These are phyloP conservation scores for Teratosphaeria viscida DNA, from an alignment of 2,329 filamentous ascomycete genomes.

Conservation along the genomic window DNA sequence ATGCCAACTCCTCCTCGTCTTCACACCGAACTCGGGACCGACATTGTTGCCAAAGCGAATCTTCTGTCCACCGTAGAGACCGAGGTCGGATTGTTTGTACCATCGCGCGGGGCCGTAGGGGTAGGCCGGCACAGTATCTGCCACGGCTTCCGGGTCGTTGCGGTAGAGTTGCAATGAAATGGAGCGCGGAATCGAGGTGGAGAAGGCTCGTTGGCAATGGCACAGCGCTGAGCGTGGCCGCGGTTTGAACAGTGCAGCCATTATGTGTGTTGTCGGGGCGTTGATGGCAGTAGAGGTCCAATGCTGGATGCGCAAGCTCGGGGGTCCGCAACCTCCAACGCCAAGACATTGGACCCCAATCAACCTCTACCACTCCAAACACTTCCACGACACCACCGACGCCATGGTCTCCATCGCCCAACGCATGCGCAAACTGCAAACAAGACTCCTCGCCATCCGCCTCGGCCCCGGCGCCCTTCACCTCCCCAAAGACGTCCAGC, in stretches of 20 bases:
- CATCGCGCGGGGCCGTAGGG: conserved; percentile 59
- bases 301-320: neutral
- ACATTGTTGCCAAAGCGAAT: conserved; percentile 75
- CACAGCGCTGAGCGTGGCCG: conserved; percentile 6
- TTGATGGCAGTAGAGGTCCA: neutral
- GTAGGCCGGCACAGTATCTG: conserved; percentile 42
- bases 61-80: conserved; percentile 46
- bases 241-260: conserved; percentile 19
- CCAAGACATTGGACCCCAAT: neutral
- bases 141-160: conserved; percentile 21
- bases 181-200: conserved; percentile 15
- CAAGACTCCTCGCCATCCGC: conserved; percentile 63
- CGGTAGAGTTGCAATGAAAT: conserved; percentile 21
- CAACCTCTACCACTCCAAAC: neutral
- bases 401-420: conserved; percentile 50
- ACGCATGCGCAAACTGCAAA: conserved; percentile 64
- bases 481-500: conserved; percentile 64
- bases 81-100: conserved; percentile 69
- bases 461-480: conserved; percentile 74
- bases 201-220: conserved; percentile 20
- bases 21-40: conserved; percentile 55
- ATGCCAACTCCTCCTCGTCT: conserved; percentile 62
- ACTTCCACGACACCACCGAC: neutral
- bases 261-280: conserved; percentile 2
- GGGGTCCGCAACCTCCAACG: neutral